A percentile compares a stretch with the other conserved stretches of the same genome.
Evolutionary conservation across 2,329 filamentous ascomycete species (phyloP).

Genomic region (Endoconidiophora laricicola): DNA sequence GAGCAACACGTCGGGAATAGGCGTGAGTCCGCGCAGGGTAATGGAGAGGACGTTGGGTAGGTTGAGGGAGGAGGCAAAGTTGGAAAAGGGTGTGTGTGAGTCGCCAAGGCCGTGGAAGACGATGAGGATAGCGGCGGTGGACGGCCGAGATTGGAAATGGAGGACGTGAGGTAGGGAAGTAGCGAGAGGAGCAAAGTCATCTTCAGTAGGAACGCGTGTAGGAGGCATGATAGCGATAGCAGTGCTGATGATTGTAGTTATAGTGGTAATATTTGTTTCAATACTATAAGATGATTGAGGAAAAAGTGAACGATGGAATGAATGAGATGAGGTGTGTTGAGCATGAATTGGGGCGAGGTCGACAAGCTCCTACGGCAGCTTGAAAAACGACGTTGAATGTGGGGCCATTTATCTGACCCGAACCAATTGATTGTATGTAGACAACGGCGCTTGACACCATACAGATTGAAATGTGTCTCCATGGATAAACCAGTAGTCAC

Average conservation of each 20-base stretch:
- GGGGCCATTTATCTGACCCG: too few relatives aligned
- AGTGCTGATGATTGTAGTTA: neutral
- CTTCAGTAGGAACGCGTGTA: constrained; percentile 31
- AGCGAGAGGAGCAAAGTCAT: constrained; percentile 31
- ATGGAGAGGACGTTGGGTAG: constrained; percentile 66
- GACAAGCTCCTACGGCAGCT: neutral
- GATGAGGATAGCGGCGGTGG: constrained; percentile 58
- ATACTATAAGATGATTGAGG: neutral
- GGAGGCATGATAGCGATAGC: constrained; percentile 13
- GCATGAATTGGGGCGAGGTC: neutral
- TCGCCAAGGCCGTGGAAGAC: constrained; percentile 79
- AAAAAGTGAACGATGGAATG: neutral
- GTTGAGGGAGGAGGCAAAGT: constrained; percentile 49
- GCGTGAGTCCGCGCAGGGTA: constrained; percentile 52
- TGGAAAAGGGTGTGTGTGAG: constrained; percentile 48
- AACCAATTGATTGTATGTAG: neutral
- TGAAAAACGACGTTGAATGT: too few relatives aligned
- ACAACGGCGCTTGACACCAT: too few relatives aligned
- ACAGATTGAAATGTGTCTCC: too few relatives aligned
- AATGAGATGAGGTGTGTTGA: neutral
- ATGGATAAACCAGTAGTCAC: too few relatives aligned
- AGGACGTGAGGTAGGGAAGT: constrained; percentile 27
- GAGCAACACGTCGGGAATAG: constrained; percentile 52
- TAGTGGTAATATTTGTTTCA: neutral
- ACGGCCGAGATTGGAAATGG: constrained; percentile 37